A percentile compares a stretch with the other conserved stretches of the same genome.
phyloP scores from a whole-genome alignment of 495 filamentous ascomycete species.

The Friedmanniomyces simplex region DNA sequence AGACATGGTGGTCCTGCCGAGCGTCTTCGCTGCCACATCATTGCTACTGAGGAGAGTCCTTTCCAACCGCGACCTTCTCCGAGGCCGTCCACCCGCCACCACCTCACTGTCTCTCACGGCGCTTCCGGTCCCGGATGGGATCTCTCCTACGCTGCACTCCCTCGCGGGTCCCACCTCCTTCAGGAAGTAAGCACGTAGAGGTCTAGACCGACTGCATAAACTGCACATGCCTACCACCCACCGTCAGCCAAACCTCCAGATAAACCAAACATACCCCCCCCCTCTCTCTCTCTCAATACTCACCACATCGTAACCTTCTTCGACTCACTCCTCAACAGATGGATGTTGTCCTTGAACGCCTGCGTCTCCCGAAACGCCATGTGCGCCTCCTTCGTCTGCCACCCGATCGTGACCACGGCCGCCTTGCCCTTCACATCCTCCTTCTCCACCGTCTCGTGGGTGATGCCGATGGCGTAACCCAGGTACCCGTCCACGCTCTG shows the following conservation, averaged over 20 bases:
- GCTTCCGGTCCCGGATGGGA: too few relatives aligned
- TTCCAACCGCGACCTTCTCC: too few relatives aligned
- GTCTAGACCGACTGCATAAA: background rate
- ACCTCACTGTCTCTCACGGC: too few relatives aligned
- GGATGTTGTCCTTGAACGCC: slow-evolving; percentile 21
- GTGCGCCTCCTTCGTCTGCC: slow-evolving; percentile 16
- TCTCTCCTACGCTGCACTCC: too few relatives aligned
- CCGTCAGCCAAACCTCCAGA: background rate
- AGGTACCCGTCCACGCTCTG: slow-evolving; percentile 1
- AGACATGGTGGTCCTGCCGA: too few relatives aligned
- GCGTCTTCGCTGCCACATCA: too few relatives aligned
- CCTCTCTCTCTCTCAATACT: background rate
- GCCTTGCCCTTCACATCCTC: slow-evolving; percentile 19
- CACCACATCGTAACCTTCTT: slow-evolving; percentile 18
- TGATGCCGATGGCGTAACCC: slow-evolving; percentile 5
- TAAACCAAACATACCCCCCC: too few relatives aligned
- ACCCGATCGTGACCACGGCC: slow-evolving; percentile 10
- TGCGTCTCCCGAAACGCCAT: slow-evolving; percentile 13
- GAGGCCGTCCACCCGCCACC: too few relatives aligned
- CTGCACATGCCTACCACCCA: background rate
- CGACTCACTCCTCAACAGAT: slow-evolving; percentile 7
- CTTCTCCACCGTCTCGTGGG: slow-evolving; percentile 19
- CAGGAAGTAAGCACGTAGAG: background rate
- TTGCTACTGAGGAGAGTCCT: too few relatives aligned
- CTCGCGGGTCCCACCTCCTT: background rate